phyloP scores from a whole-genome alignment of 495 filamentous ascomycete species.

The Amorphotheca resinae region DNA sequence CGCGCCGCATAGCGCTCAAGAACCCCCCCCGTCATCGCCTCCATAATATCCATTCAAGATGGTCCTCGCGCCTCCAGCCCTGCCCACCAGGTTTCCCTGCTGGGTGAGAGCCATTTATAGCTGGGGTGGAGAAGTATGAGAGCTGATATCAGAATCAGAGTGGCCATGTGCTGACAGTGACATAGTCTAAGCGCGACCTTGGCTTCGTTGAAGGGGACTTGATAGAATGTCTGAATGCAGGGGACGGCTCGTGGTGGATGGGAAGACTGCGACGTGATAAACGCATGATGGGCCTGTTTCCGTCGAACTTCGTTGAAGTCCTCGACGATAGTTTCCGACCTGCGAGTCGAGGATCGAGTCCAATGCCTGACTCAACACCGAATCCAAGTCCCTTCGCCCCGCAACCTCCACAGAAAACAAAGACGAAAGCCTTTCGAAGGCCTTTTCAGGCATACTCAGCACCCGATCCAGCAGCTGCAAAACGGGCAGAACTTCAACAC shows the following conservation, averaged over 20 bases:
- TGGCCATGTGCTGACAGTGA: constrained; percentile 2
- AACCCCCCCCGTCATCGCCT: not conserved
- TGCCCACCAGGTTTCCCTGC: constrained; percentile 85
- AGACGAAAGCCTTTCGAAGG: constrained; percentile 55
- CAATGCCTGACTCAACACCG: constrained; percentile 43
- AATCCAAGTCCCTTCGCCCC: constrained; percentile 36
- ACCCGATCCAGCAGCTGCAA: constrained; percentile 39
- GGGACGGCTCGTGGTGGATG: constrained; percentile 98
- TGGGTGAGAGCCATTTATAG: constrained; percentile 94
- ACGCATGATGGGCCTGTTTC: constrained; percentile 80
- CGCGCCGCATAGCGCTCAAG: not conserved
- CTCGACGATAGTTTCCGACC: constrained; percentile 75
- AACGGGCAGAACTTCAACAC: constrained; percentile 35
- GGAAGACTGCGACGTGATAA: constrained; percentile 77
- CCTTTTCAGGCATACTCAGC: constrained; percentile 57
- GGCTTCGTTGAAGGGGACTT: constrained; percentile 96
- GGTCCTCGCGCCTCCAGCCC: constrained; percentile 46
- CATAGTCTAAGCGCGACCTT: constrained; percentile 73
- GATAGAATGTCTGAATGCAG: constrained; percentile 95
- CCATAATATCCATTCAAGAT: constrained; percentile 1
- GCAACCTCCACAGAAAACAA: constrained; percentile 29
- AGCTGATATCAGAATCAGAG: not conserved
- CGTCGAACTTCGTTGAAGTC: constrained; percentile 93
- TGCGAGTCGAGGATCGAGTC: constrained; percentile 63
- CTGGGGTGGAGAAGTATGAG: constrained; percentile 79